Conservation (phyloP, 768 basidiomycete species). For the Glaciozyma antarctica region DNA sequence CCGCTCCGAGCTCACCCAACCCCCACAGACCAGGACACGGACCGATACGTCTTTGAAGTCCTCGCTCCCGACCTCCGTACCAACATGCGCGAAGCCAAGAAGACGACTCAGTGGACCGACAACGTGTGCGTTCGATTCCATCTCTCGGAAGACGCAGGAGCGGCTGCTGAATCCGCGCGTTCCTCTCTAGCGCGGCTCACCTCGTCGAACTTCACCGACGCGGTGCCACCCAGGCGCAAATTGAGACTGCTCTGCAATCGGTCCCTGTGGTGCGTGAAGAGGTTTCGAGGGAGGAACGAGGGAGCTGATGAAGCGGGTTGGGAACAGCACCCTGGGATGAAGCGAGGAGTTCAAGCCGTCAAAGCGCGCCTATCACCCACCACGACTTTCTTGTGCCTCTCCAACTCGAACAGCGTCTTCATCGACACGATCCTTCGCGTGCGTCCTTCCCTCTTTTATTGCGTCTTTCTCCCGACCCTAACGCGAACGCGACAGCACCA, state of each 20-base stretch:
- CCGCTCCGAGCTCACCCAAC: background rate
- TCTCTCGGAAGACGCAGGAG: background rate
- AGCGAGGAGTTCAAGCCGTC: slow-evolving; percentile 68
- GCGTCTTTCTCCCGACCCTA: too few species aligned
- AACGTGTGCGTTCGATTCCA: slow-evolving; percentile 64
- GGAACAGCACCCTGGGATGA: slow-evolving; percentile 87
- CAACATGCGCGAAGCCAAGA: slow-evolving; percentile 60
- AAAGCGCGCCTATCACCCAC: slow-evolving; percentile 54
- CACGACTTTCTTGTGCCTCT: slow-evolving; percentile 74
- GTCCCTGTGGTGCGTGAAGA: slow-evolving; percentile 70
- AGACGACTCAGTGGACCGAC: slow-evolving; percentile 76
- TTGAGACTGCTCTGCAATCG: slow-evolving; percentile 63
- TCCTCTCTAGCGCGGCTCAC: slow-evolving; percentile 50
- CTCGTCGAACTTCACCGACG: slow-evolving; percentile 61
- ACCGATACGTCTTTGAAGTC: slow-evolving; percentile 72
- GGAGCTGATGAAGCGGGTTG: background rate
- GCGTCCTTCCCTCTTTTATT: slow-evolving; percentile 12
- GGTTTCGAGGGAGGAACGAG: background rate
- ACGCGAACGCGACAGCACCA: slow-evolving; percentile 50
- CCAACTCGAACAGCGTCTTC: slow-evolving; percentile 86
- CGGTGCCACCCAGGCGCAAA: slow-evolving; percentile 61
- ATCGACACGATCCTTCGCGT: slow-evolving; percentile 83
- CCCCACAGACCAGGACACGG: slow-evolving; percentile 89
- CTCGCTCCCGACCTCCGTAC: slow-evolving; percentile 73
- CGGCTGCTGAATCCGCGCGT: background rate